These are phyloP conservation scores for Termitomyces sp. DNA, from an alignment of 768 basidiomycete genomes.

Conservation along the genomic window DNA sequence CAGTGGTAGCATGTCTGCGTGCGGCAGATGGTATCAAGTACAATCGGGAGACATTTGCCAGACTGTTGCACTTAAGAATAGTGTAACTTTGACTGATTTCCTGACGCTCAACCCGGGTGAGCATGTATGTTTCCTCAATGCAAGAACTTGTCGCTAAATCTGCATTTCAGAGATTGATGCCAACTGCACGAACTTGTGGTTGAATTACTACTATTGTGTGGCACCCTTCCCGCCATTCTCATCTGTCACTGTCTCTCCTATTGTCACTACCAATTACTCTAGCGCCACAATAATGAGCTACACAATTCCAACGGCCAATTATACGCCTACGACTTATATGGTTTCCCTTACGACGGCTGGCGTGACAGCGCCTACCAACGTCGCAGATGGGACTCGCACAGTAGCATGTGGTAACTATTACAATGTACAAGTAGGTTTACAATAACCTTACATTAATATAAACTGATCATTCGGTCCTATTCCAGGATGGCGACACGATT, in stretches of 20 bases:
- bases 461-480: background rate
- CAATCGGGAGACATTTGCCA: background rate
- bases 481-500: background rate
- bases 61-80: background rate
- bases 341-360: background rate
- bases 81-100: background rate
- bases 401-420: background rate
- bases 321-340: background rate
- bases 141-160: background rate
- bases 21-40: background rate
- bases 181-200: constrained; percentile 1
- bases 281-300: background rate
- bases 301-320: background rate
- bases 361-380: background rate
- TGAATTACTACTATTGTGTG: background rate
- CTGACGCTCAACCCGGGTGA: background rate
- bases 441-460: background rate
- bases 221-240: background rate
- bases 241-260: background rate
- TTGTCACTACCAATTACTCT: background rate
- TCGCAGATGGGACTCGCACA: background rate
- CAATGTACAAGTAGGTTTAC: background rate
- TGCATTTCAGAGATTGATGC: background rate
- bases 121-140: background rate
- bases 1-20: background rate